Conservation (phyloP, 768 basidiomycete species). For the Lactarius sp. region DNA sequence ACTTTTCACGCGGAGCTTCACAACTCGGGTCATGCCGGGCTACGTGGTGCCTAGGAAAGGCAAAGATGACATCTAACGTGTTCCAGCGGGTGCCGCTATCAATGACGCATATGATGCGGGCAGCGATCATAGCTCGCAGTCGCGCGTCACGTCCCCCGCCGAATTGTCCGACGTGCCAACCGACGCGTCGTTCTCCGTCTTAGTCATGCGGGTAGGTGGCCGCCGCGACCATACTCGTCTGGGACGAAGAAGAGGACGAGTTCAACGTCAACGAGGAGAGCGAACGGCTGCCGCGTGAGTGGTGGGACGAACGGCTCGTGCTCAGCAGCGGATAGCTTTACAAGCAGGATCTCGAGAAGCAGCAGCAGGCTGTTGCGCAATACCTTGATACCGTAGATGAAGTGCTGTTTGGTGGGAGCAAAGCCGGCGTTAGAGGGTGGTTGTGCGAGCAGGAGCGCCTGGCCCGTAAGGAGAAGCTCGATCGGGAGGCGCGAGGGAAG, state of each 20-base stretch:
- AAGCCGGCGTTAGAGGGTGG: slow-evolving; percentile 46
- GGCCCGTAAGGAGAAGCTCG: slow-evolving; percentile 39
- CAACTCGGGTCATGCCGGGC: no score
- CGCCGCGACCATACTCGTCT: slow-evolving; percentile 65
- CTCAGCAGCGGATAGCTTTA: slow-evolving; percentile 83
- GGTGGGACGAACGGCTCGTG: slow-evolving; percentile 78
- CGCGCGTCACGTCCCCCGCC: slow-evolving; percentile 44
- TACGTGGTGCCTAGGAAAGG: no score
- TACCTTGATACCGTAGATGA: slow-evolving; percentile 78
- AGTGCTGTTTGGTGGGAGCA: slow-evolving; percentile 65
- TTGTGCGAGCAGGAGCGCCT: slow-evolving; percentile 43
- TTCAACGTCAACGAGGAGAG: slow-evolving; percentile 43
- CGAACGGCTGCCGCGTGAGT: slow-evolving; percentile 49
- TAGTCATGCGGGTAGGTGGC: slow-evolving; percentile 64
- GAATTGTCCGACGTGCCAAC: slow-evolving; percentile 32
- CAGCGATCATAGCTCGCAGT: slow-evolving; percentile 51
- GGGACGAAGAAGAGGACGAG: slow-evolving; percentile 63
- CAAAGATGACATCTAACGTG: no score
- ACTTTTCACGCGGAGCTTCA: no score
- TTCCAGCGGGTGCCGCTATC: slow-evolving; percentile 48
- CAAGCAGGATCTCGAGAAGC: slow-evolving; percentile 57
- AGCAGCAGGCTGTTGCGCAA: slow-evolving; percentile 48
- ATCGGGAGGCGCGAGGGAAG: slow-evolving; percentile 38
- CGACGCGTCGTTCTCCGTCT: slow-evolving; percentile 63
- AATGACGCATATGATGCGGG: slow-evolving; percentile 79